These are phyloP conservation scores for Vigna hirtella DNA, from an alignment of 306 rosid species.

Conservation along the genomic window DNA sequence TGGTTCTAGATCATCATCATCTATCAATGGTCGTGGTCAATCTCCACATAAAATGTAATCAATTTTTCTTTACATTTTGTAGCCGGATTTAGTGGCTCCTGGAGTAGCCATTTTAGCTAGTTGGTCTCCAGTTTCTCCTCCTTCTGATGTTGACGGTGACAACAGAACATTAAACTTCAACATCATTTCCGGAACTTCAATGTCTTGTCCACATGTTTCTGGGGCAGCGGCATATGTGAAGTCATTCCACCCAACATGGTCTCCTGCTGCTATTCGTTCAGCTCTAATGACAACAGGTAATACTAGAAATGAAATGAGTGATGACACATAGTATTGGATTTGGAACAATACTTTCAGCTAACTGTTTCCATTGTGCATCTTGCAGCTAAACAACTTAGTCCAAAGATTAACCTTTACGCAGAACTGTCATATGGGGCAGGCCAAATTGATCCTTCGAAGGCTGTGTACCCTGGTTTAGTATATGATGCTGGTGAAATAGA, in stretches of 20 bases:
- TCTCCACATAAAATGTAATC: background rate
- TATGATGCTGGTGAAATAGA: constrained; percentile 49
- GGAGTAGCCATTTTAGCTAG: constrained; percentile 56
- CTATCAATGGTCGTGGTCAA: background rate
- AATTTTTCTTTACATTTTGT: background rate
- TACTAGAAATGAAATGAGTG: background rate
- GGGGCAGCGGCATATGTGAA: constrained; percentile 47
- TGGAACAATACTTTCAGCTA: background rate
- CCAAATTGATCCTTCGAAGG: constrained; percentile 48
- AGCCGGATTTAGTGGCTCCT: constrained; percentile 53
- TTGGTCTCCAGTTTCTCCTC: constrained; percentile 48
- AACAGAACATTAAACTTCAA: constrained; percentile 36
- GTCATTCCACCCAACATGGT: constrained; percentile 50
- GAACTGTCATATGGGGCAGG: constrained; percentile 58
- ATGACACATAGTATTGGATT: background rate
- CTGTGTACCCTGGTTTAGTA: constrained; percentile 48
- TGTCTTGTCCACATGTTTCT: constrained; percentile 52
- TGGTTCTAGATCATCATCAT: background rate
- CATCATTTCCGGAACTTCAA: constrained; percentile 53
- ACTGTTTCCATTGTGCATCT: background rate
- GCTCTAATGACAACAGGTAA: constrained; percentile 53
- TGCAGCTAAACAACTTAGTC: constrained; percentile 46
- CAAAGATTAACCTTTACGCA: constrained; percentile 18
- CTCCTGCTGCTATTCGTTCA: constrained; percentile 50
- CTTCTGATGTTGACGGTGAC: constrained; percentile 24